phyloP scores from a whole-genome alignment of 2,329 filamentous ascomycete genomes.

The Aspergillus sp. region DNA sequence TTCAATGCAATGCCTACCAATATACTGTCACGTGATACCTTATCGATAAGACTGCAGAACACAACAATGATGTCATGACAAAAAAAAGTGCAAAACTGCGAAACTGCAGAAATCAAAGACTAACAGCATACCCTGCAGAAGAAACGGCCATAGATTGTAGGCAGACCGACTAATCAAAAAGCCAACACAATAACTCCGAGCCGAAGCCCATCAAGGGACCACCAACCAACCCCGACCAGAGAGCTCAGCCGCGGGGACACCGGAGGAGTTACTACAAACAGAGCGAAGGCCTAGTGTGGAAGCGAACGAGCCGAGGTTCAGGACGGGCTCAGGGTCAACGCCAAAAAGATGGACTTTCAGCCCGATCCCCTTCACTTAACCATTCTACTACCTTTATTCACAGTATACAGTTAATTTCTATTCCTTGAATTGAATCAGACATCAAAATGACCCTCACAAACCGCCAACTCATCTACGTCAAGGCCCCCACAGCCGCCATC shows the following conservation, averaged over 20 bases:
- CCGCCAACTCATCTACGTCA: conserved; percentile 41
- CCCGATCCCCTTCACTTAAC: too few relatives aligned
- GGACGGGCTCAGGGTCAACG: not conserved
- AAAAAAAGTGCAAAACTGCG: too few relatives aligned
- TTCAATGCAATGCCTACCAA: too few relatives aligned
- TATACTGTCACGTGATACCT: not conserved
- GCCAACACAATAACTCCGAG: not conserved
- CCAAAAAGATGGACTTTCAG: not conserved
- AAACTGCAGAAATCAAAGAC: not conserved
- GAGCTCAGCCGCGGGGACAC: too few relatives aligned
- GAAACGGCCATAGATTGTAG: too few relatives aligned
- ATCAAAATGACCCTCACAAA: conserved; percentile 30
- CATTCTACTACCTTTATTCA: not conserved
- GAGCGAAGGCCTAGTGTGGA: conserved; percentile 4
- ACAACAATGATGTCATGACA: conserved; percentile 3
- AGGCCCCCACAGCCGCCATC: conserved; percentile 36
- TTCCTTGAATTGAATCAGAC: too few relatives aligned
- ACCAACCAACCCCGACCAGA: too few relatives aligned
- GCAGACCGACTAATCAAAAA: not conserved
- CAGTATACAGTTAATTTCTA: not conserved
- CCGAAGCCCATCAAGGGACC: too few relatives aligned
- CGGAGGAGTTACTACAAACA: conserved; percentile 6
- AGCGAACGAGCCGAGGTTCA: conserved; percentile 6
- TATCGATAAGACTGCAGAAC: not conserved
- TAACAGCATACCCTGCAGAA: too few relatives aligned